Evolutionary conservation across 2,329 filamentous ascomycete genomes (phyloP).

Genomic region (Ceratocystiopsis sp.): DNA sequence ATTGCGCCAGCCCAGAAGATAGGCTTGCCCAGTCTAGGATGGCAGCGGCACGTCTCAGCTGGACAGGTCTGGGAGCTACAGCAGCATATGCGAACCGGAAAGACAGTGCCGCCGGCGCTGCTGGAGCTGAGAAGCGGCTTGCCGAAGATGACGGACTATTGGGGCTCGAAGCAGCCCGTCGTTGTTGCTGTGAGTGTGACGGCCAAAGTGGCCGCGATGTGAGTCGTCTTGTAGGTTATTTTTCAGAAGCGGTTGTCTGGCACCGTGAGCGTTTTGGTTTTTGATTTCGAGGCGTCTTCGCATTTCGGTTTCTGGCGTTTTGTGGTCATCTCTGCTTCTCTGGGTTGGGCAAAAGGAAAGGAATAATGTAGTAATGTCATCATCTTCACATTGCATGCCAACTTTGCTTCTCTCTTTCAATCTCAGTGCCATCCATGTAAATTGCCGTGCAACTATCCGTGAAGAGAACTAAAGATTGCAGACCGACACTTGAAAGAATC

Average conservation of each 20-base stretch:
- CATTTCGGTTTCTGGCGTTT: not conserved
- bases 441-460: no score
- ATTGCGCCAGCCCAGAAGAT: not conserved
- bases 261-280: constrained; percentile 5
- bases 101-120: constrained; percentile 4
- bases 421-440: no score
- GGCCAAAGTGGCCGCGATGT: constrained; percentile 18
- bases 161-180: constrained; percentile 18
- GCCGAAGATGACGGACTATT: constrained; percentile 18
- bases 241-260: constrained; percentile 4
- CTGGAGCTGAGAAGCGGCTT: not conserved
- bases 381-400: no score
- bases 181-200: constrained; percentile 17
- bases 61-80: constrained; percentile 22
- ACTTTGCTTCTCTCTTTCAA: no score
- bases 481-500: not conserved
- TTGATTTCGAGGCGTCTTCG: not conserved
- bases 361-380: no score
- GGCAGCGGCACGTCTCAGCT: constrained; percentile 15
- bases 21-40: constrained; percentile 6
- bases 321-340: not conserved
- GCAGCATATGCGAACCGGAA: constrained; percentile 8
- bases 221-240: constrained; percentile 16
- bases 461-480: not conserved
- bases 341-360: no score